Base-by-base conservation (phyloP, 2,329 filamentous ascomycete genomes). In the Colletotrichum brevisporum region DNA sequence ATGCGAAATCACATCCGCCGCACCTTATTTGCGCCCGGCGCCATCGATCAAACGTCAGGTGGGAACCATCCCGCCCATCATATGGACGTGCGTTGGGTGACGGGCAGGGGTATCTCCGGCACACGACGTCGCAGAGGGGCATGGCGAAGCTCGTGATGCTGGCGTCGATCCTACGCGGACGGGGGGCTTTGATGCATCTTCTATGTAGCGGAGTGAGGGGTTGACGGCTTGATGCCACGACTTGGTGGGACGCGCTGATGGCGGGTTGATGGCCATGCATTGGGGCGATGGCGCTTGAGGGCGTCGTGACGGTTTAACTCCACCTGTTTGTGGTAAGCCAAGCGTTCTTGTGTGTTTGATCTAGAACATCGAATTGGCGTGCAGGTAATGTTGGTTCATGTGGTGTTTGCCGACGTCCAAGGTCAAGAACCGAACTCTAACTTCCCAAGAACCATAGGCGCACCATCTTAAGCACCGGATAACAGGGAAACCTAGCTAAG, bases 71-170 rank as follows among this genome's bases (percentile, higher is more conserved):
- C 58, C 50, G 43, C 18, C 24, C 15, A 31, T 26, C 18, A 43
- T 27, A 2, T 10, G 51, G 51, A 31, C 36, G 51, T 63, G 51
- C 51, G 52, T 26, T 10, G 58, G 39, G 63, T 16, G 47, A 24
- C 31, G 52, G 15, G 21, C 63, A 67, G 43, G 63, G 63, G 52
- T 67, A n/a, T 41, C 58, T 67, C 63, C 13, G 63, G 63, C 63
- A 54, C 24, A 15, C 36, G 12, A 45, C 52, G 63, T 67, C 58
- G 43, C 51, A 63, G 51, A 51, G 24, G 27, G 31, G 41, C 12
- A 26, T 16, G 18, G 45, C 26, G 26, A 63, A 39, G 59, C 13
- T 52, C 39, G 9, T 16, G 36, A 63, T 67, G 64, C 64, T 51
- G 63, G 59, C 53, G 21, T 26, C 53, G 60, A 53, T 67, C 53